Percentiles rank a stretch among this genome's conserved stretches.
Evolutionary conservation across 257 asterid genomes (phyloP).

Genomic region (Jacaranda copaia): DNA sequence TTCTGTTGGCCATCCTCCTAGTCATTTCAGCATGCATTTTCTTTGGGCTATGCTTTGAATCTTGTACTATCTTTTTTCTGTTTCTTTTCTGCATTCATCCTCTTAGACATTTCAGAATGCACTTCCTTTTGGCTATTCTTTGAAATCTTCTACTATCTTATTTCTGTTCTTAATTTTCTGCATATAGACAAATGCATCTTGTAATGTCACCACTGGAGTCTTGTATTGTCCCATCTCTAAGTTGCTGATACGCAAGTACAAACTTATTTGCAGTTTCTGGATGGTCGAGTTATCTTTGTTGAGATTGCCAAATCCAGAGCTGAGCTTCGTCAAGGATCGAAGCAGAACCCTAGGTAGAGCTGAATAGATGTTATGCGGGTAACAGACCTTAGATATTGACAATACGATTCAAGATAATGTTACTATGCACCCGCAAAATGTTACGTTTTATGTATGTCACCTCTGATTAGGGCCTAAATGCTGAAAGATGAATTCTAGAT

Average conservation of each 20-base stretch:
- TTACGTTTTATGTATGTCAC: background rate
- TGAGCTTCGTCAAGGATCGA: constrained; percentile 46
- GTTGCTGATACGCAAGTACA: background rate
- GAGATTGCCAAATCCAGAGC: constrained; percentile 74
- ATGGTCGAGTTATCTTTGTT: constrained; percentile 87
- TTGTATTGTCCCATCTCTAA: background rate
- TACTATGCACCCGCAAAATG: background rate
- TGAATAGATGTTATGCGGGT: background rate
- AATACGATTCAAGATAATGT: background rate
- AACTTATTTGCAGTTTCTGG: constrained; percentile 66
- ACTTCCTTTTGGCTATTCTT: background rate
- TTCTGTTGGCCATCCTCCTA: too few relatives aligned
- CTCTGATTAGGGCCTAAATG: background rate
- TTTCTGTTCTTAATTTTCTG: background rate
- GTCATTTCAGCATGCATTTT: constrained; percentile 5
- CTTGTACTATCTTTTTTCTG: background rate
- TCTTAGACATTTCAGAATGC: background rate
- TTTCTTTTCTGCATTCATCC: background rate
- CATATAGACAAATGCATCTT: background rate
- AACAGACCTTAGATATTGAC: background rate
- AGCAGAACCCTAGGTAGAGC: constrained; percentile 42
- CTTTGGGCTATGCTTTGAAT: background rate
- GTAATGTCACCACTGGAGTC: background rate
- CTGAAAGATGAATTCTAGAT: background rate
- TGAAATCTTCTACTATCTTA: background rate